Evolutionary conservation across 495 filamentous ascomycete genomes (phyloP).

Genomic region (Pyrenula massariospora): DNA sequence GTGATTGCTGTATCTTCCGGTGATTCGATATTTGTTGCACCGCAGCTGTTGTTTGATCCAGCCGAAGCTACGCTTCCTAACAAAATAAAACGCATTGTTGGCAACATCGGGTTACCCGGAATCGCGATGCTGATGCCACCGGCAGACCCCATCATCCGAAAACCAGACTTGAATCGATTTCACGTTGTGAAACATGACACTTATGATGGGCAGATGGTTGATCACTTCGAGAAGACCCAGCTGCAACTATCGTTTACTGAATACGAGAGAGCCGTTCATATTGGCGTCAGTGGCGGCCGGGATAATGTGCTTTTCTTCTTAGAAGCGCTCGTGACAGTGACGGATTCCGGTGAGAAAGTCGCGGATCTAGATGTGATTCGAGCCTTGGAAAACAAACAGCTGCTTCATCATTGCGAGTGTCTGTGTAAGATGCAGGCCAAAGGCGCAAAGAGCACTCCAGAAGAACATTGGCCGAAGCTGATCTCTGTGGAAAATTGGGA

Average conservation of each 20-base stretch:
- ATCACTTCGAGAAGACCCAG: slow-evolving; percentile 5
- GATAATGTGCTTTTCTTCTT: slow-evolving; percentile 4
- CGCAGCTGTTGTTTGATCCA: slow-evolving; percentile 8
- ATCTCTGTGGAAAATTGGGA: slow-evolving; percentile 13
- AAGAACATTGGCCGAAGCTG: slow-evolving; percentile 1
- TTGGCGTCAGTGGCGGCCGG: background rate
- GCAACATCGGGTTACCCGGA: slow-evolving; percentile 10
- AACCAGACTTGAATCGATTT: slow-evolving; percentile 5
- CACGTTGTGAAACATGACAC: slow-evolving; percentile 3
- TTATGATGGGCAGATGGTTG: slow-evolving; percentile 6
- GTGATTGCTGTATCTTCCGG: slow-evolving; percentile 10
- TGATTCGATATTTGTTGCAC: slow-evolving; percentile 10
- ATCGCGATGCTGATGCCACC: slow-evolving; percentile 9
- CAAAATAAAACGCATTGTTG: slow-evolving; percentile 1
- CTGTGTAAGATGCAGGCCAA: background rate
- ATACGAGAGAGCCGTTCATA: slow-evolving; percentile 1
- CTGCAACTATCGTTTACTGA: slow-evolving; percentile 9
- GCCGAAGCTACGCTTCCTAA: background rate
- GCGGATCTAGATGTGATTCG: slow-evolving; percentile 4
- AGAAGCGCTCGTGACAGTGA: slow-evolving; percentile 6
- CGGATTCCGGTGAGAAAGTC: slow-evolving; percentile 4
- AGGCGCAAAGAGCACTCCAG: background rate
- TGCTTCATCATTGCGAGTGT: background rate
- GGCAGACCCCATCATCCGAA: slow-evolving; percentile 1
- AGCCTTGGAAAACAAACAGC: background rate